Evolutionary conservation across 1,139 yeast genomes (phyloP), one percentile per base, ranked within the genome.

Genomic region (Chernovozyma aurita): DNA sequence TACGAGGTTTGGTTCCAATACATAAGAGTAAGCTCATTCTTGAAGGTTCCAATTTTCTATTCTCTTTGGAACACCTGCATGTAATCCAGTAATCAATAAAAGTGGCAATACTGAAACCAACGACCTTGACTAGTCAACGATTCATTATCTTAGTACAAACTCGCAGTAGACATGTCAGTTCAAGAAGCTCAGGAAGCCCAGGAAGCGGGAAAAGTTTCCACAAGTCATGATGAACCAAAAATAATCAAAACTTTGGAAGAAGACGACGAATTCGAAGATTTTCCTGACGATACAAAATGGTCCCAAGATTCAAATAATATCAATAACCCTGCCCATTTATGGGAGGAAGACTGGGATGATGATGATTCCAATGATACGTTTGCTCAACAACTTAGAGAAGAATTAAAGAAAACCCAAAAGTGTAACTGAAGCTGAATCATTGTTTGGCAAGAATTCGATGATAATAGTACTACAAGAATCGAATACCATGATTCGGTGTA

Each of bases 291-390:
- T 50, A 54, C 63, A 25, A 77, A 83, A 60, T 67, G 67, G 85
- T 55, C 57, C 13, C 48, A 41, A 27, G 56, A 53, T 18, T 52
- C 64, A 37, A 58, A 57, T 33, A 65, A 78, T 14, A 75, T 77
- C 45, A 49, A 63, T 39, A 60, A 65, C 40, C 61, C 68, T 4
- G 55, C 61, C 36, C 65, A 59, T 39, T 73, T 87, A 40, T 88
- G 97, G 96, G 95, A 88, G 55, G 95, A 88, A 58, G 90, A 85
- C 55, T 88, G 97, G 97, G 96, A 88, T 49, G 96, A 86, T 54
- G 94, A 82, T 42, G 95, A 87, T 52, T 82, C 82, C 39, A 90
- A 84, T 44, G 96, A 86, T 55, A 86, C 85, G 45, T 88, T 88
- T 58, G 78, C 92, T 22, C 73, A 72, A 42, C 78, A 73, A 49